Evolutionary conservation across 331 rosid species (phyloP).

Genomic region (Rosa hybrid): DNA sequence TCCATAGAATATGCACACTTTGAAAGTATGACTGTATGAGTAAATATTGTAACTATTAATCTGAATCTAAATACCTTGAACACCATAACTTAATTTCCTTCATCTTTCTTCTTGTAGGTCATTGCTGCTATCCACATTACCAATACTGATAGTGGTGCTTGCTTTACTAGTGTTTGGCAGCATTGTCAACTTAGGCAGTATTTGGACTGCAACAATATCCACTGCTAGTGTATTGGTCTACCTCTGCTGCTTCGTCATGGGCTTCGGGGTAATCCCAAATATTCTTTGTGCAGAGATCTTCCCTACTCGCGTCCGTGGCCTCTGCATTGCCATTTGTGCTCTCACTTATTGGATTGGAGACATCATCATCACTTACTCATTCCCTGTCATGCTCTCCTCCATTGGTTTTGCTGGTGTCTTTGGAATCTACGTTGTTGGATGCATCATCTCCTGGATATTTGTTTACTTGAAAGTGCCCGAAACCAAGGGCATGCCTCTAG

Average conservation of each 20-base stretch:
- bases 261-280: slow-evolving; percentile 62
- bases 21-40: not conserved
- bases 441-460: slow-evolving; percentile 56
- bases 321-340: slow-evolving; percentile 62
- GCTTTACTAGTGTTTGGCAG: slow-evolving; percentile 37
- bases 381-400: slow-evolving; percentile 51
- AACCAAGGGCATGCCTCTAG: slow-evolving; percentile 79
- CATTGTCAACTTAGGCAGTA: slow-evolving; percentile 32
- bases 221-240: slow-evolving; percentile 44
- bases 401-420: slow-evolving; percentile 60
- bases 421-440: slow-evolving; percentile 44
- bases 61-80: not conserved
- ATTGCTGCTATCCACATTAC: slow-evolving; percentile 52
- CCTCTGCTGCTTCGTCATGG: slow-evolving; percentile 66
- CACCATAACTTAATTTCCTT: not conserved
- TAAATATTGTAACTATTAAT: not conserved
- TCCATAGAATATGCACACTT: not conserved
- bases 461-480: slow-evolving; percentile 70
- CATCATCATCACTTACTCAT: slow-evolving; percentile 49
- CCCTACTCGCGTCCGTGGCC: slow-evolving; percentile 68
- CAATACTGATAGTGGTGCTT: slow-evolving; percentile 49
- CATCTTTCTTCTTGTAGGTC: slow-evolving; percentile 43
- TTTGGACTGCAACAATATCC: slow-evolving; percentile 43
- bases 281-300: slow-evolving; percentile 66
- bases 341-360: slow-evolving; percentile 55